phyloP scores from a whole-genome alignment of 768 basidiomycete species.

The Termitomyces sp. region DNA sequence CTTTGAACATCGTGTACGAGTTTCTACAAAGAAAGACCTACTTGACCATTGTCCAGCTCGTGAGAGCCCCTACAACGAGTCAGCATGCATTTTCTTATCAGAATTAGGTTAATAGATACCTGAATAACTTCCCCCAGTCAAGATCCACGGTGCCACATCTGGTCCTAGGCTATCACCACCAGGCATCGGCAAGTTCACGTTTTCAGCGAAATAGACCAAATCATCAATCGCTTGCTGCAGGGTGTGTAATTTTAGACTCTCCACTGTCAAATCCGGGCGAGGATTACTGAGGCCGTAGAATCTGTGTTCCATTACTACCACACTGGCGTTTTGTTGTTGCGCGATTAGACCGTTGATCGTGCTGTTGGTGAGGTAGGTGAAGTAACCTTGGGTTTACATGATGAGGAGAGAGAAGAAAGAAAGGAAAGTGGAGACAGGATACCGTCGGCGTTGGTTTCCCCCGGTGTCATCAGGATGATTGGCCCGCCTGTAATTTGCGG shows the following conservation, averaged over 20 bases:
- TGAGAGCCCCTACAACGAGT: conserved; percentile 21
- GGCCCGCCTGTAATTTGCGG: conserved; percentile 38
- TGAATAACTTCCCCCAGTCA: conserved; percentile 47
- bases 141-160: conserved; percentile 41
- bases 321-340: conserved; percentile 56
- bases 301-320: conserved; percentile 62
- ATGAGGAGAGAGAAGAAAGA: neutral
- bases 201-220: conserved; percentile 62
- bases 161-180: conserved; percentile 54
- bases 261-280: conserved; percentile 46
- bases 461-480: conserved; percentile 59
- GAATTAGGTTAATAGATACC: conserved; percentile 19
- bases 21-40: conserved; percentile 21
- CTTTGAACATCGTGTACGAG: neutral
- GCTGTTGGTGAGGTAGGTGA: conserved; percentile 54
- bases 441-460: conserved; percentile 55
- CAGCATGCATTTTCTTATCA: neutral
- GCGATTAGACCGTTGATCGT: conserved; percentile 61
- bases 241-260: conserved; percentile 54
- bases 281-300: conserved; percentile 75
- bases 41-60: conserved; percentile 68
- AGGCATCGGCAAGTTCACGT: conserved; percentile 61
- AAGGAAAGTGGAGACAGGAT: conserved; percentile 3
- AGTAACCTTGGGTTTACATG: conserved; percentile 24
- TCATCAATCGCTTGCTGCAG: conserved; percentile 74